Conservation (phyloP, 257 asterid genomes). For the Lycium barbarum region DNA sequence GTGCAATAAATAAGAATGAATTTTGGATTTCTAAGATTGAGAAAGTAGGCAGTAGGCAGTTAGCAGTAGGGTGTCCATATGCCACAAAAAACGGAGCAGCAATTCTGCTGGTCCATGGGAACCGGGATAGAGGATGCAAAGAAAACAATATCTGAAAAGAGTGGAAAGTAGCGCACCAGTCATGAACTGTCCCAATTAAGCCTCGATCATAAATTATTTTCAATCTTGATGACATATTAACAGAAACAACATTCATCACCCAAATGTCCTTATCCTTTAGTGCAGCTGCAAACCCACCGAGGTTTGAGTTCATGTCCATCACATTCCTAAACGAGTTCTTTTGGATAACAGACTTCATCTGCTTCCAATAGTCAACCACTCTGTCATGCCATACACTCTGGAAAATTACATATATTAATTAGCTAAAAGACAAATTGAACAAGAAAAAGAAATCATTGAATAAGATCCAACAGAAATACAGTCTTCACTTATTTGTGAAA, state of each 20-base stretch:
- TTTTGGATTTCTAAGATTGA: slow-evolving; percentile 13
- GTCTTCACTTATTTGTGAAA: slow-evolving; percentile 30
- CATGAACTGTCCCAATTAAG: slow-evolving; percentile 88
- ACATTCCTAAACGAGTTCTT: slow-evolving; percentile 77
- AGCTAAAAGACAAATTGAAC: slow-evolving; percentile 6
- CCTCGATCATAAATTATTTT: slow-evolving; percentile 90
- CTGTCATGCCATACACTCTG: slow-evolving; percentile 82
- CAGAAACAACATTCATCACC: slow-evolving; percentile 97
- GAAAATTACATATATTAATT: neutral
- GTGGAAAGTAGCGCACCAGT: slow-evolving; percentile 57
- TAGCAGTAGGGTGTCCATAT: slow-evolving; percentile 9
- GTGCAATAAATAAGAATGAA: neutral
- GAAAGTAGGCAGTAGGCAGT: neutral
- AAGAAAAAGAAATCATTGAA: slow-evolving; percentile 2
- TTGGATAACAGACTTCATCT: slow-evolving; percentile 69
- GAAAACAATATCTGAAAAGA: neutral
- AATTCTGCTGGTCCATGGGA: neutral
- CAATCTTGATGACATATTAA: slow-evolving; percentile 65
- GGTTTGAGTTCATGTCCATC: slow-evolving; percentile 96
- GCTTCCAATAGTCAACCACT: slow-evolving; percentile 85
- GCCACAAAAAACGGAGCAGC: slow-evolving; percentile 3
- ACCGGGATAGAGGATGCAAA: neutral
- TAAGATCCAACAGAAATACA: neutral
- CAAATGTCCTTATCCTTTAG: slow-evolving; percentile 82
- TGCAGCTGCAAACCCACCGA: slow-evolving; percentile 93